These are phyloP conservation scores for Nymphaea colorata DNA, from an alignment of 164 flowering plant genomes.

Conservation along the genomic window DNA sequence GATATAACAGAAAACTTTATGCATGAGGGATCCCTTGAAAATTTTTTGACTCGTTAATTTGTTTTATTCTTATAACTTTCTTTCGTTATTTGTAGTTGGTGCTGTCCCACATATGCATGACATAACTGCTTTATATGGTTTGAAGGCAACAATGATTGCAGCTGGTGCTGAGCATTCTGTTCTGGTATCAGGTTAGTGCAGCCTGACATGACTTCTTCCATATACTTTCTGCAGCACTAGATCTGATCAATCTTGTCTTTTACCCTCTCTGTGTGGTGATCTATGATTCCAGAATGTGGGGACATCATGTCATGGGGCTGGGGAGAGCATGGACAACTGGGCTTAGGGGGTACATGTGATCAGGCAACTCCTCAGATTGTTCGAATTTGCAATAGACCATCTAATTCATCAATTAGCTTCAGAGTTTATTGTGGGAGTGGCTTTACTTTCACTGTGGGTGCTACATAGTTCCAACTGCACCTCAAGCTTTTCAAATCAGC, in stretches of 20 bases:
- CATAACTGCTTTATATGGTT: conserved; percentile 30
- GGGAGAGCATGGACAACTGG: conserved; percentile 99
- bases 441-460: conserved; percentile 39
- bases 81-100: neutral
- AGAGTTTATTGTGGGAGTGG: conserved; percentile 83
- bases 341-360: conserved; percentile 54
- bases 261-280: neutral
- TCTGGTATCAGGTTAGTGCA: conserved; percentile 47
- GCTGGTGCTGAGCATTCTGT: conserved; percentile 94
- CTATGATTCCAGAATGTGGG: conserved; percentile 41
- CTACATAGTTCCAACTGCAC: neutral
- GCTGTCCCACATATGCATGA: conserved; percentile 13
- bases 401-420: neutral
- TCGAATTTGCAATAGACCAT: conserved; percentile 11
- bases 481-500: neutral
- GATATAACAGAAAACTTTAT: no score
- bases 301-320: conserved; percentile 77
- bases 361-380: conserved; percentile 45
- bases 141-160: conserved; percentile 40
- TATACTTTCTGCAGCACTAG: neutral
- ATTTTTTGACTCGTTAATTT: no score
- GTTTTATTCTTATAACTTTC: neutral
- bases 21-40: no score
- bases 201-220: neutral
- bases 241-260: neutral